Conservation (phyloP, 257 asterid species). For the Solanum neorickii region DNA sequence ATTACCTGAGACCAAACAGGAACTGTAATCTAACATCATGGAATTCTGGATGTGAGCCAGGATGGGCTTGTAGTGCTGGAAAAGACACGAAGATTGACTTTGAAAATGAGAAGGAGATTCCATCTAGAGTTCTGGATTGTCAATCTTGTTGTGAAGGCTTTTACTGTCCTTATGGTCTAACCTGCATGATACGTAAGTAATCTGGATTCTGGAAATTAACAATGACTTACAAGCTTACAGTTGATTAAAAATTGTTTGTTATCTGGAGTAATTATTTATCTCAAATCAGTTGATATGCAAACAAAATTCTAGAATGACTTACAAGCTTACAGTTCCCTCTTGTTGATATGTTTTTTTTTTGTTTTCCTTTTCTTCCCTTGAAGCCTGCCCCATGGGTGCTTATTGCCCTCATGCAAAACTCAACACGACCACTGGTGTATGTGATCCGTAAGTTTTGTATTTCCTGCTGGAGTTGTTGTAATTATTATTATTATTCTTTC, state of each 20-base stretch:
- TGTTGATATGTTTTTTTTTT: background rate
- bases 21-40: conserved; percentile 72
- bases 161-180: conserved; percentile 75
- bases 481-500: background rate
- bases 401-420: conserved; percentile 70
- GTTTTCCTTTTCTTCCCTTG: conserved; percentile 13
- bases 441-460: conserved; percentile 68
- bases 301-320: background rate
- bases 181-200: conserved; percentile 94
- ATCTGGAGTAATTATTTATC: background rate
- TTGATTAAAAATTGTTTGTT: background rate
- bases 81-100: conserved; percentile 24
- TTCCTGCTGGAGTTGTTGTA: background rate
- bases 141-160: conserved; percentile 83
- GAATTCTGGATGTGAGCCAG: conserved; percentile 79
- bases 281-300: background rate
- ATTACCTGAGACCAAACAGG: conserved; percentile 44
- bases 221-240: background rate
- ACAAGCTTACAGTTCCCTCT: background rate
- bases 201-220: background rate
- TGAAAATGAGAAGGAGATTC: conserved; percentile 23
- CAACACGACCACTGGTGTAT: conserved; percentile 33
- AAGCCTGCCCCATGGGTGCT: conserved; percentile 91
- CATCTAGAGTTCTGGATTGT: conserved; percentile 54
- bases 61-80: conserved; percentile 73